Conservation (phyloP, 305 asterid species). For the Solanum hybrid region DNA sequence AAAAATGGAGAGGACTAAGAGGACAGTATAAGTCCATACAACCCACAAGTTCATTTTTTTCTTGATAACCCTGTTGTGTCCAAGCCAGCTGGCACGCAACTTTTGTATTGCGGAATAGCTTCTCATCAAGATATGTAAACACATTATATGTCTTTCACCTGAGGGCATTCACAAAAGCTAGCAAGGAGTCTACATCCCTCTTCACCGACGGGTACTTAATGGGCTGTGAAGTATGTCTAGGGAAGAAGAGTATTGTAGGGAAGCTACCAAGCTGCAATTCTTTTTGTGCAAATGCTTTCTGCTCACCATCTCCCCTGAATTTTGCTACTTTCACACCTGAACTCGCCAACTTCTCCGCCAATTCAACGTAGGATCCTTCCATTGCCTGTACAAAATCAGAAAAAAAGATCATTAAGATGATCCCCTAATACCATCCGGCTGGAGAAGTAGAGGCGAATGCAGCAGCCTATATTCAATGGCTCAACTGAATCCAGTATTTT, state of each 20-base stretch:
- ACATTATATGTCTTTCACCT: slow-evolving; percentile 17
- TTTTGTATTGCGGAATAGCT: neutral
- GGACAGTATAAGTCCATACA: neutral
- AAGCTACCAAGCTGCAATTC: slow-evolving; percentile 74
- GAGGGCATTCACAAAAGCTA: slow-evolving; percentile 77
- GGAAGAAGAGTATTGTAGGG: slow-evolving; percentile 78
- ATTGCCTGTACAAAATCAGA: slow-evolving; percentile 33
- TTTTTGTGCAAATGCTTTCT: slow-evolving; percentile 68
- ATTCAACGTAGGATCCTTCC: slow-evolving; percentile 67
- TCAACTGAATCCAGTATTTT: too few species aligned
- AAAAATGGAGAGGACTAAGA: neutral
- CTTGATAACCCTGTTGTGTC: neutral
- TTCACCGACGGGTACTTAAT: slow-evolving; percentile 73
- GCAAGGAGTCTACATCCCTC: slow-evolving; percentile 74
- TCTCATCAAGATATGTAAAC: neutral
- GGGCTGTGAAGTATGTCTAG: slow-evolving; percentile 57
- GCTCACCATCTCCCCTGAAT: slow-evolving; percentile 88
- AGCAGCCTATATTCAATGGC: neutral
- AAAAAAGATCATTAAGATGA: neutral
- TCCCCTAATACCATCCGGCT: neutral
- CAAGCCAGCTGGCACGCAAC: neutral
- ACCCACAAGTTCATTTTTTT: too few species aligned
- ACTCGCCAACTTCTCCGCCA: slow-evolving; percentile 51
- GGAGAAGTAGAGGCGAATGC: neutral
- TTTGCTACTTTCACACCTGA: slow-evolving; percentile 77